These are phyloP conservation scores for Lactifluus rugatus DNA, from an alignment of 768 basidiomycete species.

Conservation along the genomic window DNA sequence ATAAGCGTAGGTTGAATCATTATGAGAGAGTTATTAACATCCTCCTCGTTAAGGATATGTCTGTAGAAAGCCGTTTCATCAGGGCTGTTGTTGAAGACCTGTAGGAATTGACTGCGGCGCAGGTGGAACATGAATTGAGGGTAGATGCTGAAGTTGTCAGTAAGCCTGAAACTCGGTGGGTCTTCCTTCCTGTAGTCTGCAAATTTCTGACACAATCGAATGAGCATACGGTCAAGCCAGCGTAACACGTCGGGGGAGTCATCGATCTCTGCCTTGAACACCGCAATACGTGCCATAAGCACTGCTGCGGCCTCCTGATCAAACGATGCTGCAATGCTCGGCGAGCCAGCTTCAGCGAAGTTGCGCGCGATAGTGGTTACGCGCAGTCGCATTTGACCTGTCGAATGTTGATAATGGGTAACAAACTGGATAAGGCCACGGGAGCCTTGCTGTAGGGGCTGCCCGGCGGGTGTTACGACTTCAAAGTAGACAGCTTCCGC, in stretches of 20 bases:
- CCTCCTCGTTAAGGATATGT: conserved; percentile 91
- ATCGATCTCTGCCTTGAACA: conserved; percentile 99
- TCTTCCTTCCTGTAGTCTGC: conserved; percentile 99
- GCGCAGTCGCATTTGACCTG: conserved; percentile 87
- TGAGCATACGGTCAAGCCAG: conserved; percentile 98
- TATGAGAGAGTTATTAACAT: conserved; percentile 97
- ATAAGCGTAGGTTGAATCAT: conserved; percentile 99
- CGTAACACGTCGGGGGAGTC: conserved; percentile 93
- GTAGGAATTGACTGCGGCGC: conserved; percentile 92
- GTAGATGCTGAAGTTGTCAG: conserved; percentile 97
- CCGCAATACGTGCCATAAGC: conserved; percentile 96
- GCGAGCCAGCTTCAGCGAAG: conserved; percentile 96
- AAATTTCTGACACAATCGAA: conserved; percentile 97
- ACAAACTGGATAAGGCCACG: conserved; percentile 97
- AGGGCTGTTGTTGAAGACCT: conserved; percentile 99
- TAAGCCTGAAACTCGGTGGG: conserved; percentile 82
- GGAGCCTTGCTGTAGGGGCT: conserved; percentile 79
- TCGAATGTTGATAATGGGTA: conserved; percentile 96
- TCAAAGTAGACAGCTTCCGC: conserved; percentile 95
- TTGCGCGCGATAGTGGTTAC: conserved; percentile 98
- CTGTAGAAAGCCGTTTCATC: conserved; percentile 99
- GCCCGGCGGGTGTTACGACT: conserved; percentile 94
- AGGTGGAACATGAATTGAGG: conserved; percentile 99
- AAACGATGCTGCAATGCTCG: conserved; percentile 85
- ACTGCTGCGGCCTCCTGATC: conserved; percentile 98